Base-by-base conservation (phyloP, 495 filamentous ascomycete genomes). In the Daldinia decipiens region DNA sequence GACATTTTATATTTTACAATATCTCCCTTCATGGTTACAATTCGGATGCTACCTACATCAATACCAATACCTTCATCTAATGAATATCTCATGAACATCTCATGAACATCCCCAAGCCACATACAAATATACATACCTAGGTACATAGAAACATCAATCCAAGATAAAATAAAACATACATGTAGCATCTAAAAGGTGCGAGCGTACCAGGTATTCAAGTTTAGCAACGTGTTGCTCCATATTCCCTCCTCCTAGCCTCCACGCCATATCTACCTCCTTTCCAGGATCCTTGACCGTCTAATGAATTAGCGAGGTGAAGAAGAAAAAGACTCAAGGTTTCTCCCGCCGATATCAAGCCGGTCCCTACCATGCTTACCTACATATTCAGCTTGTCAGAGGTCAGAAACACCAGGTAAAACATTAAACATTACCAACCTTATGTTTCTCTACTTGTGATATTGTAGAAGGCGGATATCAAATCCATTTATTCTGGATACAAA, bases 281-380 rank as follows among this genome's bases (percentile, higher is more conserved):
- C 45, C 40, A 54, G 51, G n/a, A 58, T 26, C 68, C 53, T 59
- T 53, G 63, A 59, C 59, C 36, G 53, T 71, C 59, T 62, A 67
- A 68, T 61, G 38, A 57, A 31, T 21, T 53, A 61, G 27, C 40
- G 58, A 52, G 3, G 31, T 24, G 4, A 58, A 29, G 4, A 34
- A 61, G 56, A 29, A 19, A 56, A 59, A 38, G 53, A 45, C 34
- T 72, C 53, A 67, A 60, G 60, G 64, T 68, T 72, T 72, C 55
- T 71, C 63, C 69, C 63, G 64, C 40, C 11, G 36, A 60, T 67
- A 26, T 59, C 52, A 60, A 53, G 43, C 43, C 43, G 43, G 43
- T 47, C 43, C 17, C 43, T 24, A 5, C n/a, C 31, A 38, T 39
- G 24, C 27, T 32, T 31, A 38, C n/a, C 3, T n/a, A n/a, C n/a